These are phyloP conservation scores for Pseudogymnoascus sp. DNA, from an alignment of 2,329 filamentous ascomycete genomes.

Conservation along the genomic window DNA sequence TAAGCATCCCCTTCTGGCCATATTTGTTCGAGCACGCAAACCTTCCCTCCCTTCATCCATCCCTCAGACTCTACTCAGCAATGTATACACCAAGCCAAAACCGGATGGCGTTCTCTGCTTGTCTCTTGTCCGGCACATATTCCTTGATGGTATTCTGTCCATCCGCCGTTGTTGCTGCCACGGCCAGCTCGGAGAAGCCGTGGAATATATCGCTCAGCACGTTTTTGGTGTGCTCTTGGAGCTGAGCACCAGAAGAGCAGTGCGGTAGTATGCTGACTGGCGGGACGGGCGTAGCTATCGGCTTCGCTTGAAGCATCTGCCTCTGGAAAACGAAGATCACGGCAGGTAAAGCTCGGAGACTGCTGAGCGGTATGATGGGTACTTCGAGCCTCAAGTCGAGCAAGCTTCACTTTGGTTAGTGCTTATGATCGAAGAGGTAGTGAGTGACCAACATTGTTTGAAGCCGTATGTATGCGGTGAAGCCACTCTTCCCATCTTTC, in stretches of 20 bases:
- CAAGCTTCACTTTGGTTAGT: slow-evolving; percentile 20
- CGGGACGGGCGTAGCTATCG: slow-evolving; percentile 5
- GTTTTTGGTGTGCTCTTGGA: slow-evolving; percentile 28
- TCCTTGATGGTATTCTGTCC: slow-evolving; percentile 21
- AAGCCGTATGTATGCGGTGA: slow-evolving; percentile 23
- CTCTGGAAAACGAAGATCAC: slow-evolving; percentile 24
- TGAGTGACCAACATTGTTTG: slow-evolving; percentile 23
- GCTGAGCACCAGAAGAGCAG: slow-evolving; percentile 22
- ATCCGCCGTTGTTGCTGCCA: slow-evolving; percentile 20
- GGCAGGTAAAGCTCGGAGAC: slow-evolving; percentile 18
- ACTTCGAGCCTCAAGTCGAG: slow-evolving; percentile 23
- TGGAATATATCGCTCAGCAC: slow-evolving; percentile 27
- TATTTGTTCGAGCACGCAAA: neutral
- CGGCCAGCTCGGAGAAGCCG: slow-evolving; percentile 23
- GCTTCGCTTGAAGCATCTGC: slow-evolving; percentile 18
- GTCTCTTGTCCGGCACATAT: slow-evolving; percentile 19
- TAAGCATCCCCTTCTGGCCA: neutral
- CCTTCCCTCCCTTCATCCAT: neutral
- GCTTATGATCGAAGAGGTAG: neutral
- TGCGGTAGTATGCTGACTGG: slow-evolving; percentile 24
- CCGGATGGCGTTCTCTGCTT: slow-evolving; percentile 22
- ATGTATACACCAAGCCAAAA: slow-evolving; percentile 28
- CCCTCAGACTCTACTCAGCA: slow-evolving; percentile 14
- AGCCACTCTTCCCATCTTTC: slow-evolving; percentile 18
- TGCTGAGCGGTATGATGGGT: slow-evolving; percentile 25